Base-by-base conservation (phyloP, 2,329 filamentous ascomycete species). In the Diaporthe sp. region DNA sequence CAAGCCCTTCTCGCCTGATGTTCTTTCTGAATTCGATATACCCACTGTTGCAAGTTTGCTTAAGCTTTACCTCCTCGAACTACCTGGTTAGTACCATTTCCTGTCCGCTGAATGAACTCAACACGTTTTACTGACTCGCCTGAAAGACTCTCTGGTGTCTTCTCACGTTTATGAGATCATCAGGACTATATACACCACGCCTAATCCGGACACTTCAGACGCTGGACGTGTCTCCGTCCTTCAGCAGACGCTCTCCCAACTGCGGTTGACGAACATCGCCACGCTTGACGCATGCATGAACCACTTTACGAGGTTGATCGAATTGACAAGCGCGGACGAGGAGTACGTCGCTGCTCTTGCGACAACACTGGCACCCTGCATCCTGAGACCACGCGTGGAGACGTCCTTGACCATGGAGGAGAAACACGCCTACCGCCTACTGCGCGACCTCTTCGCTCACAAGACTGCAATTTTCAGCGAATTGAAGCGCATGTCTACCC, bases 81-180 rank as follows among this genome's bases (percentile, higher is more conserved):
- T 99, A 74, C 97, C 97, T 81, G 94, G 95, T 97, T 88, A 81
- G 93, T 86, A 28, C n/a, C 39, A 12, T 51, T 15, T 10, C 15
- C 25, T 2, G n/a, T 4, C 12, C 25, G 59, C 39, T 69, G 34
- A 3, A 51, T 1, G 6, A 9, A 37, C 4, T 28, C 44, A 19
- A n/a, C 22, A 5, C 25, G 19, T 5, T 31, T 49, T 69, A 49
- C 82, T 87, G 77, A 85, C 77, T 57, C 4, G 25, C 28, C 19
- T 62, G 13, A 79, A 97, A 97, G 97, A 99, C 85, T 98, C 97
- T n/a, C 90, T 99, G 77, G 96, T 99, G 77, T 98, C 97, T 74
- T 98, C 95, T 55, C 96, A 98, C 83, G 95, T 99, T 75, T 99
- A 99, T 84, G 97, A 99, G 86, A 98, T 99, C 82, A 93, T 99